Evolutionary conservation across 768 basidiomycete genomes (phyloP).

Genomic region (Tricholoma bakamatsutake): DNA sequence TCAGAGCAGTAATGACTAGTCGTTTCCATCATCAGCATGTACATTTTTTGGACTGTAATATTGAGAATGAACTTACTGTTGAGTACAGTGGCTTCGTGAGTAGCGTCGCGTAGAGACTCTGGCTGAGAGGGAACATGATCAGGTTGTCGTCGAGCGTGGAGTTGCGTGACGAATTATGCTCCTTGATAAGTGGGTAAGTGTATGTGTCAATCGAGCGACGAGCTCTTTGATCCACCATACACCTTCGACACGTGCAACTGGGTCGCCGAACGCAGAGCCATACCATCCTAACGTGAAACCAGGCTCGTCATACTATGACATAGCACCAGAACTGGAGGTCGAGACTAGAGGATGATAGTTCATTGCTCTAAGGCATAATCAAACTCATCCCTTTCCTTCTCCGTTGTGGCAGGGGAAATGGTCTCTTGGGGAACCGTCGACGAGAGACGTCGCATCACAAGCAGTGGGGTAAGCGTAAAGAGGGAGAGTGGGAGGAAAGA

Average conservation of each 20-base stretch:
- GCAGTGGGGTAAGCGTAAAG: too few species aligned
- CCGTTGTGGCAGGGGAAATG: too few species aligned
- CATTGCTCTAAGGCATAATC: constrained; percentile 61
- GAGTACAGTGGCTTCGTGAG: constrained; percentile 89
- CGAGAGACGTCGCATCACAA: too few species aligned
- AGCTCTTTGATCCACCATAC: constrained; percentile 82
- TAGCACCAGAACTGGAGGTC: constrained; percentile 59
- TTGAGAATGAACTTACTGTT: constrained; percentile 54
- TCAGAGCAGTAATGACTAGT: constrained; percentile 78
- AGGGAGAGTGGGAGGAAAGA: too few species aligned
- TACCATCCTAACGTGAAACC: constrained; percentile 38
- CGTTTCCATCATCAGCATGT: neutral
- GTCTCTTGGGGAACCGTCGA: too few species aligned
- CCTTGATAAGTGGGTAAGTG: constrained; percentile 56
- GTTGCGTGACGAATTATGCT: constrained; percentile 81
- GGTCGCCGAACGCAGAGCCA: constrained; percentile 75
- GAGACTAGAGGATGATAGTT: constrained; percentile 32
- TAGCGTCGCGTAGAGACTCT: constrained; percentile 80
- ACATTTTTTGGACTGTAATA: neutral
- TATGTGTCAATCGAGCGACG: constrained; percentile 75
- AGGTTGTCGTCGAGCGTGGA: constrained; percentile 67
- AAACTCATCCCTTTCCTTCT: constrained; percentile 92
- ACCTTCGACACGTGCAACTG: constrained; percentile 70
- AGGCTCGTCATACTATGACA: neutral
- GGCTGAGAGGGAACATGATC: constrained; percentile 63